phyloP scores from a whole-genome alignment of 208 protist species.

The Wallacemonas rigidus region DNA sequence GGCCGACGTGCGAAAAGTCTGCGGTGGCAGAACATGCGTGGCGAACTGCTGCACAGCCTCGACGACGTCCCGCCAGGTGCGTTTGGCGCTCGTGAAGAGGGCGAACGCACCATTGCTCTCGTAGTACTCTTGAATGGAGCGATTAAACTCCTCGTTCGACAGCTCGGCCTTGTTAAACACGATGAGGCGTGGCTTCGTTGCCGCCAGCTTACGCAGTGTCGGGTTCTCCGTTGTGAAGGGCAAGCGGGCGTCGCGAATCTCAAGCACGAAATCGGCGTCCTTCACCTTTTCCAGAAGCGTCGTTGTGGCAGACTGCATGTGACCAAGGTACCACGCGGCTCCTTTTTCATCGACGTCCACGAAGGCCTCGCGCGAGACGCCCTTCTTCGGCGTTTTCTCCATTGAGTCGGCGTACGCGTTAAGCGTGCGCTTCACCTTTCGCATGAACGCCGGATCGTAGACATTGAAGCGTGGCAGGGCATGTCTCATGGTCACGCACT shows the following conservation, averaged over 20 bases:
- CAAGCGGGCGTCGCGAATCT: constrained; percentile 92
- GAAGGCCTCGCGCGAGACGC: constrained; percentile 81
- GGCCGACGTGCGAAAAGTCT: constrained; percentile 69
- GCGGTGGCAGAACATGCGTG: constrained; percentile 64
- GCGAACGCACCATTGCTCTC: constrained; percentile 65
- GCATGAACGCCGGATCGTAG: constrained; percentile 88
- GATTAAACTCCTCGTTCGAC: constrained; percentile 85
- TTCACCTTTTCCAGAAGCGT: constrained; percentile 72
- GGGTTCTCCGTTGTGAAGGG: constrained; percentile 90
- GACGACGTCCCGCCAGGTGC: constrained; percentile 78
- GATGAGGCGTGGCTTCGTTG: constrained; percentile 73
- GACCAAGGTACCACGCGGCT: constrained; percentile 87
- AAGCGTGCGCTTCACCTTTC: constrained; percentile 83
- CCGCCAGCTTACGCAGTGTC: constrained; percentile 61
- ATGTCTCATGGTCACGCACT: constrained; percentile 39
- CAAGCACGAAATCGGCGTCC: constrained; percentile 90
- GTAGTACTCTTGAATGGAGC: constrained; percentile 81
- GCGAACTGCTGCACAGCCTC: constrained; percentile 83
- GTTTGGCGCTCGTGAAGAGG: constrained; percentile 83
- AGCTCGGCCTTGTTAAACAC: constrained; percentile 94
- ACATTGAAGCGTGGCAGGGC: constrained; percentile 56
- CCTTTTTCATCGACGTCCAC: constrained; percentile 88
- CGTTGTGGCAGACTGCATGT: constrained; percentile 77
- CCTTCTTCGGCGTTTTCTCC: constrained; percentile 56
- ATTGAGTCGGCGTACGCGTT: constrained; percentile 73